phyloP scores from a whole-genome alignment of 345 rosid species.

The Aegle marmelos region DNA sequence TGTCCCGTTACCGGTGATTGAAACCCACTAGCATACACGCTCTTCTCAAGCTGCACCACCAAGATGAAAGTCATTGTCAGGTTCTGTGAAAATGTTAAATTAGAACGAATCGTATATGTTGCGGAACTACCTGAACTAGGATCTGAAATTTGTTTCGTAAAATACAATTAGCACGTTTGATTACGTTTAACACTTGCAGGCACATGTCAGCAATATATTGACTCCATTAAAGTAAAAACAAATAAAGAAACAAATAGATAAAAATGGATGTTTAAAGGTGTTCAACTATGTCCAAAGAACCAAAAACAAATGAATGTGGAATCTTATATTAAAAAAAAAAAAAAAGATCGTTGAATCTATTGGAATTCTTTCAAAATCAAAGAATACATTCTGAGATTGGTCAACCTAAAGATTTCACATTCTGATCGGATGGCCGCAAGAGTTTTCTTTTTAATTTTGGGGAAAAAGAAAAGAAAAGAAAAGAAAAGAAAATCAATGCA shows the following conservation, averaged over 20 bases:
- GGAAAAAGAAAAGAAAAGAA: too few relatives aligned
- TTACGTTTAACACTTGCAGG: neutral
- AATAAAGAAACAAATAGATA: neutral
- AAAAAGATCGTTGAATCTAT: neutral
- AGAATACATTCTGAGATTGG: too few relatives aligned
- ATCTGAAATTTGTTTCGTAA: neutral
- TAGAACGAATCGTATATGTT: too few relatives aligned
- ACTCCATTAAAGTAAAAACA: neutral
- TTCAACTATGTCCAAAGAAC: neutral
- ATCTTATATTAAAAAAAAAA: too few relatives aligned
- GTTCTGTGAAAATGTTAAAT: too few relatives aligned
- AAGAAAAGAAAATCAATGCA: too few relatives aligned
- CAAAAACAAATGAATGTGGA: neutral
- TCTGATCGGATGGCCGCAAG: neutral
- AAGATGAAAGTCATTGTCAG: neutral
- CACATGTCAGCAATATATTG: neutral
- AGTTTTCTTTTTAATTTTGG: too few relatives aligned
- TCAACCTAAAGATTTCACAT: too few relatives aligned
- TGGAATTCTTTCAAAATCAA: too few relatives aligned
- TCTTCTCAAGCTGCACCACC: slow-evolving; percentile 27
- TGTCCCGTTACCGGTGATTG: neutral
- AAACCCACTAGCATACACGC: neutral
- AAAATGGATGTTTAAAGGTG: neutral
- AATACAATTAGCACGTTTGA: neutral
- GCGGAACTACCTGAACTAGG: neutral